These are phyloP conservation scores for Podaxis rugospora DNA, from an alignment of 768 basidiomycete genomes.

Conservation along the genomic window DNA sequence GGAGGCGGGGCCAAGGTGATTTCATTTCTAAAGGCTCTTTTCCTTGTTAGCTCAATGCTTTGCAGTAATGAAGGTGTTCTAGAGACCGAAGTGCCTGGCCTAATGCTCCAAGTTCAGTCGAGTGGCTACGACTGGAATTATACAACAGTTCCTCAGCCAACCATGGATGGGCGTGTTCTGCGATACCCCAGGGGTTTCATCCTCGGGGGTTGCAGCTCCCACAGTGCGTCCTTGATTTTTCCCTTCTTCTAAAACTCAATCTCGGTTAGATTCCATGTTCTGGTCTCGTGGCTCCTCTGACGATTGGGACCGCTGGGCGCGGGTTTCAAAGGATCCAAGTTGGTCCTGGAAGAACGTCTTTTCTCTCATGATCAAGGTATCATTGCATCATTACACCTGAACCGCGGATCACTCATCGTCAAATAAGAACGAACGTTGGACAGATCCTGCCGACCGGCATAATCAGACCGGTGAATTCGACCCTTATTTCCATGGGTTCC, in stretches of 20 bases:
- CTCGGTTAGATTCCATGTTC: constrained; percentile 18
- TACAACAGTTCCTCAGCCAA: constrained; percentile 20
- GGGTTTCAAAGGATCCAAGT: constrained; percentile 36
- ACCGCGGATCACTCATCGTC: background rate
- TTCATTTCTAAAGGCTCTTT: background rate
- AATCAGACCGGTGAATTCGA: constrained; percentile 17
- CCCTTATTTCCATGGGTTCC: constrained; percentile 16
- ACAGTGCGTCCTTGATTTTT: constrained; percentile 20
- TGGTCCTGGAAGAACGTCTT: constrained; percentile 37
- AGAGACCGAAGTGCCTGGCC: constrained; percentile 6
- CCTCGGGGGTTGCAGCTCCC: constrained; percentile 24
- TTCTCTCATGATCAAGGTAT: constrained; percentile 24
- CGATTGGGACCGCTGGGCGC: constrained; percentile 52
- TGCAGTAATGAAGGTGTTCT: constrained; percentile 11
- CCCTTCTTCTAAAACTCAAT: background rate
- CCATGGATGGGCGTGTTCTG: constrained; percentile 17
- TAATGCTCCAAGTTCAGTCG: constrained; percentile 8
- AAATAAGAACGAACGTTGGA: constrained; percentile 15
- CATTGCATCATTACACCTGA: background rate
- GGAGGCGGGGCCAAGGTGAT: constrained; percentile 55
- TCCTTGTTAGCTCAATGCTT: background rate
- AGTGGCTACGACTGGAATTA: constrained; percentile 26
- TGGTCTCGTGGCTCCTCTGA: constrained; percentile 29
- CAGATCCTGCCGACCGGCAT: constrained; percentile 15
- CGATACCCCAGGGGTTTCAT: constrained; percentile 21